phyloP scores from a whole-genome alignment of 1,139 yeast genomes.

The Maudiozyma humilis region DNA sequence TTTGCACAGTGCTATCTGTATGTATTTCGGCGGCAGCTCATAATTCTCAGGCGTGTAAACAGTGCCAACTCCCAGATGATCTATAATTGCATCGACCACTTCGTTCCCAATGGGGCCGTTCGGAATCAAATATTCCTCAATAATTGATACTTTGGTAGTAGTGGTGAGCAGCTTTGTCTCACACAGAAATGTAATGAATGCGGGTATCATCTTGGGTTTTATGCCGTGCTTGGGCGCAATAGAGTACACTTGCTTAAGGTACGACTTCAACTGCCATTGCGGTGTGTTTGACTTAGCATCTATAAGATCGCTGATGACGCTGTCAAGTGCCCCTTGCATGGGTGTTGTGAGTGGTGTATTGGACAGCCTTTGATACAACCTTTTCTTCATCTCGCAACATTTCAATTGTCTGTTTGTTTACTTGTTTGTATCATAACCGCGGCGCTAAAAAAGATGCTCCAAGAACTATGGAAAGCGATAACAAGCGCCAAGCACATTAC shows the following conservation, averaged over 20 bases:
- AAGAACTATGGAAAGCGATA: no score
- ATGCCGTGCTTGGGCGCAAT: constrained; percentile 18
- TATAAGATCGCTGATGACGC: constrained; percentile 3
- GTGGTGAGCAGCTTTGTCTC: constrained; percentile 15
- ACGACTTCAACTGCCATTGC: constrained; percentile 11
- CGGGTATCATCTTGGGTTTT: constrained; percentile 12
- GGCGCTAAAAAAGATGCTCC: not conserved
- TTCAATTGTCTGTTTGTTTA: not conserved
- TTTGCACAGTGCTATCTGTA: constrained; percentile 32
- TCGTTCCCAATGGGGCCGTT: constrained; percentile 26
- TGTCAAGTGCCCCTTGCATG: constrained; percentile 6
- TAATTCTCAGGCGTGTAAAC: constrained; percentile 11
- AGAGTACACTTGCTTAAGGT: constrained; percentile 15
- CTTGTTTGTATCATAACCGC: not conserved
- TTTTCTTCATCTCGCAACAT: no score
- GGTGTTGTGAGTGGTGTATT: not conserved
- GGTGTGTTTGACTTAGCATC: constrained; percentile 5
- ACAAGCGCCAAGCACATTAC: no score
- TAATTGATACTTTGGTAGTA: constrained; percentile 22
- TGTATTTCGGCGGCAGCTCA: constrained; percentile 12
- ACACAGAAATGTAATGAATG: constrained; percentile 17
- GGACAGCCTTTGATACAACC: no score
- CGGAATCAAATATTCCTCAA: constrained; percentile 31
- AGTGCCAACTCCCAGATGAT: constrained; percentile 30
- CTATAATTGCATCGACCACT: constrained; percentile 26